Evolutionary conservation across 2,329 filamentous ascomycete species (phyloP), one percentile per base, ranked within the genome.

Genomic region (Sclerotinia spermophila): DNA sequence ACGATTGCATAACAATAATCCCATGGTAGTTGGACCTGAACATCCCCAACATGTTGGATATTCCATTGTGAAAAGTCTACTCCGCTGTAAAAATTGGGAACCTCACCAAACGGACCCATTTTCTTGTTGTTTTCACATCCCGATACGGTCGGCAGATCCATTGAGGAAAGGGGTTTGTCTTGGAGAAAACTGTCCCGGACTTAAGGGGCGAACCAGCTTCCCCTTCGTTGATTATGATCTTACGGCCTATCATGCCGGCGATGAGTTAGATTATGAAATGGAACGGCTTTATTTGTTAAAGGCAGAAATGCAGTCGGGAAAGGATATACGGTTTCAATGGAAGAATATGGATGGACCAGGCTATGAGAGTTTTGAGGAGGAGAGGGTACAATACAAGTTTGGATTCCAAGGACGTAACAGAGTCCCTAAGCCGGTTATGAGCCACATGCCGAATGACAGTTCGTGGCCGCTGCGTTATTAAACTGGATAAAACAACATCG

Each of bases 1-100:
- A 35, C 11, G 4, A 5, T 3, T 3, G 8, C 15, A 17, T 8
- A 13, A 5, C n/a, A 7, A 3, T 15, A n/a, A 1, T 0, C 13
- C 44, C 33, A 3, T 6, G 3, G n/a, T 4, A 51, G 3, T 53
- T 27, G 48, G 13, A 21, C n/a, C 44, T 19, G 24, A 40, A 65
- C 13, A 27, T 51, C 30, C 17, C 21, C 15, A 27, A 13, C 62
- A 65, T 40, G 21, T 0, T 1, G 45, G 45, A 30, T 21, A 40
- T 40, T 53, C 45, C 27, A 35, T 65, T 2, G 7, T 11, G 2
- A 13, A 19, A 21, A n/a, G 21, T 10, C 1, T 5, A 53, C 1
- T 5, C 4, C 5, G 3, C 38, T 65, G 45, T 65, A 5, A 6
- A 15, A 1, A 15, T 27, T 21, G 45, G 5, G 21, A 2, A 5